phyloP scores from a whole-genome alignment of 2,329 filamentous ascomycete species.

The Drechslerella coelobrocha region DNA sequence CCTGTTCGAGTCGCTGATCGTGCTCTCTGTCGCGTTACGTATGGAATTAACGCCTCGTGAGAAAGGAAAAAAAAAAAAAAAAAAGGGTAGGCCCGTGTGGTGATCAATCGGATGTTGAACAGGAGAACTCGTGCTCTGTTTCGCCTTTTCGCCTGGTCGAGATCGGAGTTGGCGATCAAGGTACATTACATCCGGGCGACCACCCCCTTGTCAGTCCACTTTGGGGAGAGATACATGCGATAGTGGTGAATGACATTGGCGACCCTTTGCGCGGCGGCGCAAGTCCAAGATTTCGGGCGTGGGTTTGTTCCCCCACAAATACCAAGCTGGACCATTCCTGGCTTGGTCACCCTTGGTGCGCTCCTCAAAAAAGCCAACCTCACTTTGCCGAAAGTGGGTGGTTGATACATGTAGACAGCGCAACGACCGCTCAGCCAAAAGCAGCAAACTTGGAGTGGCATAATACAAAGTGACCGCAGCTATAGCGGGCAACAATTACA shows the following conservation, averaged over 20 bases:
- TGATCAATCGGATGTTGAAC: conserved; percentile 28
- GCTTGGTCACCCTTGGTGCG: conserved; percentile 51
- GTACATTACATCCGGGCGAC: conserved; percentile 51
- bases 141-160: conserved; percentile 34
- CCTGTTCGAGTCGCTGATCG: conserved; percentile 1
- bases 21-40: conserved; percentile 30
- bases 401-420: conserved; percentile 51
- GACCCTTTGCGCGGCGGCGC: conserved; percentile 23
- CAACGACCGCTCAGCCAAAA: conserved; percentile 45
- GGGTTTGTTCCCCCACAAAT: conserved; percentile 50
- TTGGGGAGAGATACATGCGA: conserved; percentile 51
- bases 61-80: no score
- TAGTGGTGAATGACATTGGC: conserved; percentile 23
- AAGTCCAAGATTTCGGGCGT: conserved; percentile 42
- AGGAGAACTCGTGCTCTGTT: conserved; percentile 20
- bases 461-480: conserved; percentile 12
- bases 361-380: conserved; percentile 51
- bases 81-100: no score
- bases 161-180: conserved; percentile 50
- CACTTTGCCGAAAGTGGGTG: conserved; percentile 51
- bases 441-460: conserved; percentile 29
- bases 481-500: conserved; percentile 22
- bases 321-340: conserved; percentile 51
- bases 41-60: conserved; percentile 19
- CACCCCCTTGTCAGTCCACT: conserved; percentile 48